Conservation (phyloP, 495 filamentous ascomycete species). For the Penicillium samsonianum region DNA sequence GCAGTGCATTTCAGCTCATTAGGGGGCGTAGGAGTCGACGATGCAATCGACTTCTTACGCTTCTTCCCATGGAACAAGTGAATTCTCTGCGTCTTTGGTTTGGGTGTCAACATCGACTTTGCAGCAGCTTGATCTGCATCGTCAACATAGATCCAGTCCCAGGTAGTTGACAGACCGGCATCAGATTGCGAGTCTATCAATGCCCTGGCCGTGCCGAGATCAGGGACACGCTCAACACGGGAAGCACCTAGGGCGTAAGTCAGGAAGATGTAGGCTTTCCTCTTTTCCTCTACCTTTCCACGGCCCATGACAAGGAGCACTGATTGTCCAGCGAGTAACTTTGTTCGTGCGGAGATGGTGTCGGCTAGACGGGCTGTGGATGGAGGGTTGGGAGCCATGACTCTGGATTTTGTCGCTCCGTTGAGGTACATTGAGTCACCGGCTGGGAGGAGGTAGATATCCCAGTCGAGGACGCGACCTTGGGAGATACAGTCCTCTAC, state of each 20-base stretch:
- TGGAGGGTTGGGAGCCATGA: slow-evolving; percentile 60
- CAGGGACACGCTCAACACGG: slow-evolving; percentile 61
- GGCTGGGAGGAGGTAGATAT: slow-evolving; percentile 79
- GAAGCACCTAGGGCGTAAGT: slow-evolving; percentile 75
- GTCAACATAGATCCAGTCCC: slow-evolving; percentile 84
- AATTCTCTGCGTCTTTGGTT: slow-evolving; percentile 15
- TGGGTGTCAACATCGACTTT: slow-evolving; percentile 37
- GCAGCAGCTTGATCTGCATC: slow-evolving; percentile 55
- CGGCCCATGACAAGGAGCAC: slow-evolving; percentile 77
- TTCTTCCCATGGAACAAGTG: slow-evolving; percentile 38
- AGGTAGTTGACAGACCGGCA: slow-evolving; percentile 43
- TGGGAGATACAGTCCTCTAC: slow-evolving; percentile 68
- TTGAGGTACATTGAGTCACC: slow-evolving; percentile 76
- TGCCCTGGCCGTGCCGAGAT: slow-evolving; percentile 58
- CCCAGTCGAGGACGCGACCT: slow-evolving; percentile 67
- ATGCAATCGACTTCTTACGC: slow-evolving; percentile 54
- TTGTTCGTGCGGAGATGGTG: slow-evolving; percentile 57
- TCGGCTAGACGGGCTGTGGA: slow-evolving; percentile 54
- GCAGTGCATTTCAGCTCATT: slow-evolving; percentile 26
- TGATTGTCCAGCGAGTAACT: slow-evolving; percentile 63
- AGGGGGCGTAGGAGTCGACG: slow-evolving; percentile 30
- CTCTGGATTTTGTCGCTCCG: slow-evolving; percentile 75
- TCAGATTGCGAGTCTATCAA: slow-evolving; percentile 52
- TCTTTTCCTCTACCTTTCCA: slow-evolving; percentile 61
- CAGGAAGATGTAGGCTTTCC: slow-evolving; percentile 69